Base-by-base conservation (phyloP, 1,284 basidiomycete genomes). In the Mixia osmundae region DNA sequence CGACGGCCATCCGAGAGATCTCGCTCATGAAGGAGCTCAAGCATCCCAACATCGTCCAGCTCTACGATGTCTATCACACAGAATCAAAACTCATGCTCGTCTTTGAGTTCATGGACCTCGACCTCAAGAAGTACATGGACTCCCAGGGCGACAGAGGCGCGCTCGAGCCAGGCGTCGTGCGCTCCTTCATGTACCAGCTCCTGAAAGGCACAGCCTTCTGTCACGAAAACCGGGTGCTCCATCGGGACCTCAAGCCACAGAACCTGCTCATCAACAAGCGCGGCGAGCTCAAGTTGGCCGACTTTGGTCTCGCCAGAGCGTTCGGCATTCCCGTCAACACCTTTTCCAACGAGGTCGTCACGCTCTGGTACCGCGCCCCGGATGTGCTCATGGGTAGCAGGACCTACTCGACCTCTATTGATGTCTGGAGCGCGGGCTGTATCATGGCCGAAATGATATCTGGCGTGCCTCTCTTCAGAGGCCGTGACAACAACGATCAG, bases 91-190 rank as follows among this genome's bases (percentile, higher is more conserved):
- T 99, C 30, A 80, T 95, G 50, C 79, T 99, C 43, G 91, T 99
- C 43, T 95, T 97, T 56, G 91, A 99, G 58, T 97, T 74, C 56
- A 91, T 91, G 60, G 91, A 97, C 54, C 77, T 87, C 57, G 91
- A 99, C 59, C 65, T 99, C 38, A 99, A 99, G 61, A 85, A 87
- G 55, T 97, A 95, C 60, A 99, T 99, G 91, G 91, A 99, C 58
- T 75, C 82, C 24, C 76, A 95, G 48, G 91, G 91, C 35, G 82
- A 94, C 46, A 73, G 82, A 40, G 85, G 89, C 39, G 87, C 91
- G 8, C 69, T 99, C 29, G 82, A 89, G 39, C 78, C 83, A 1
- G 66, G 68, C 41, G 85, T 80, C n/a, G 85, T 95, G 44, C 75
- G 83, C 46, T 87, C 73, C 52, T 95, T 91, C 60, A 87, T 83